Evolutionary conservation across 129 eudicot genomes (phyloP), one percentile per base, ranked within the genome.

Genomic region (Ambrosia artemisiifolia): DNA sequence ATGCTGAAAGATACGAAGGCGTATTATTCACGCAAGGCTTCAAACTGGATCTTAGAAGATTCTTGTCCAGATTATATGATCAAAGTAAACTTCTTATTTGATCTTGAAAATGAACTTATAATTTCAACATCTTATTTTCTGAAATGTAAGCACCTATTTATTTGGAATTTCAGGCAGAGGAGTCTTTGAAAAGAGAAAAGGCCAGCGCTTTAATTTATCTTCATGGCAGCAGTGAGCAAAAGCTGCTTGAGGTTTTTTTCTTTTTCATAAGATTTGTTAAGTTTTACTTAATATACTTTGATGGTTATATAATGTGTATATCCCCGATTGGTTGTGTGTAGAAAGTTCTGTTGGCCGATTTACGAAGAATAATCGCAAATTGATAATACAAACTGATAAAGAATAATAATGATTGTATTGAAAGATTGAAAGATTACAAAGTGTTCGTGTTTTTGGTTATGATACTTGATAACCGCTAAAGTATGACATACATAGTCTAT

Each of bases 1-100:
- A 80, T 89, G 98, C 82, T 93, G 12, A 83, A 82, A 63, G 92
- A 84, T 76, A 85, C 96, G 16, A 90, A 90, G 43, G 81, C 95
- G 35, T 89, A 93, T 59, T 93, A 93, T 78, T 89, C 96, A 53
- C 81, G 92, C 57, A 93, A 93, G 80, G 98, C 98, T 81, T 87
- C 96, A 61, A 89, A 81, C 82, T 92, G 96, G 97, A 88, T 85
- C 57, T 77, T 84, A 61, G 92, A 91, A 76, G 94, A 87, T 79
- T 90, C 94, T 71, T 90, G 94, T 73, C 91, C 94, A 35, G 96
- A 87, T 68, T 90, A 90, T 77, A 87, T 87, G 96, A 57, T 85
- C 53, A 90, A 90, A 75, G 96, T 85, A 74, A 70, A 12, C 59
- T 56, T 67, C 10, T n/a, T 32, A 44, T 70, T 48, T 7, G 38